phyloP scores from a whole-genome alignment of 1,284 basidiomycete species.

The Peniophora sp. region DNA sequence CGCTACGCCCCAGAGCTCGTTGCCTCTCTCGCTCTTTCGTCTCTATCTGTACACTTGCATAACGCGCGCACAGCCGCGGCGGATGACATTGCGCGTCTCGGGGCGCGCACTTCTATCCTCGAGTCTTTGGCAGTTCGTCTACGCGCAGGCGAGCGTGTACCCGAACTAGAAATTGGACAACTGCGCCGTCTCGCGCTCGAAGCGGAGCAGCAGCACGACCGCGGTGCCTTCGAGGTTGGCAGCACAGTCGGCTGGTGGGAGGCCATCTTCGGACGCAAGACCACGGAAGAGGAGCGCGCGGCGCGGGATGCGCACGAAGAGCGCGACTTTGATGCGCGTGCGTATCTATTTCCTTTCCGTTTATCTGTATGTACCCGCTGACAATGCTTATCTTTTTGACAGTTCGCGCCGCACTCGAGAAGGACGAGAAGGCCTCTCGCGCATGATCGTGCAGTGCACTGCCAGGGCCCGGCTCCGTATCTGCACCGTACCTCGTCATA shows the following conservation, averaged over 20 bases:
- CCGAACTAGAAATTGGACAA: conserved; percentile 39
- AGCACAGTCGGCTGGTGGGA: conserved; percentile 24
- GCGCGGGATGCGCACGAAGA: conserved; percentile 21
- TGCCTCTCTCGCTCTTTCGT: conserved; percentile 52
- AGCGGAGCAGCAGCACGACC: conserved; percentile 7
- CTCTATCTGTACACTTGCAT: conserved; percentile 55
- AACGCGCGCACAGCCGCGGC: conserved; percentile 37
- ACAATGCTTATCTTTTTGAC: too few species aligned
- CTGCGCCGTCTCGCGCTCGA: conserved; percentile 35
- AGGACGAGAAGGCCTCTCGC: too few species aligned
- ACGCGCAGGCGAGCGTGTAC: conserved; percentile 30
- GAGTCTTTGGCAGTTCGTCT: conserved; percentile 43
- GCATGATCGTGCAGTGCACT: too few species aligned
- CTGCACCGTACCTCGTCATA: too few species aligned
- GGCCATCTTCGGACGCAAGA: conserved; percentile 20
- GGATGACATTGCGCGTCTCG: conserved; percentile 39
- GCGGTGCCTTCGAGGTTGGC: conserved; percentile 7
- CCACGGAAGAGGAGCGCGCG: conserved; percentile 12
- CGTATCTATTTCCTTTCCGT: conserved; percentile 9
- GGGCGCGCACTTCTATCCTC: conserved; percentile 53
- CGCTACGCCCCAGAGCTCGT: conserved; percentile 42
- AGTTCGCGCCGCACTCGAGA: too few species aligned
- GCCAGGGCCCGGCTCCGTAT: too few species aligned
- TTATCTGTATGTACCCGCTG: too few species aligned
- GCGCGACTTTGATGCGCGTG: conserved; percentile 22